Base-by-base conservation (phyloP, 441 rosid species). In the Euphorbia corollata region DNA sequence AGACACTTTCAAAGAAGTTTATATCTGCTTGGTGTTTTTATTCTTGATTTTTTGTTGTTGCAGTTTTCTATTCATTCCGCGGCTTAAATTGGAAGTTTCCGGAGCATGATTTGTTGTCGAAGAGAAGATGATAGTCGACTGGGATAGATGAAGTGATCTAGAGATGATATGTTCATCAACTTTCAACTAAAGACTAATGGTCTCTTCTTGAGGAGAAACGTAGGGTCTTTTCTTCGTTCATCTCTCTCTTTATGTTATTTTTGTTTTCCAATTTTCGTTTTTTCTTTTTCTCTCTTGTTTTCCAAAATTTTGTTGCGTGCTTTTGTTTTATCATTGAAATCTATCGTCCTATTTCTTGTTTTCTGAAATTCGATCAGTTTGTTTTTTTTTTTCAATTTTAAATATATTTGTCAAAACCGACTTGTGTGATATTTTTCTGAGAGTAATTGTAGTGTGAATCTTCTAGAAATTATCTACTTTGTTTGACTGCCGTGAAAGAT, bases 131-230 rank as follows among this genome's bases (percentile, higher is more conserved):
- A 24, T 45, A 57, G 58, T 24, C 67, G 51, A n/a, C 51, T 10
- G 19, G 22, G 1, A 67, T 73, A 69, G 77, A 89, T 89, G 98
- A 91, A 89, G 86, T 82, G 95, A 79, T 83, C 90, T n/a, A 85
- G 95, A 77, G 96, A 90, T 65, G 89, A 86, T 66, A 80, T 79
- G 69, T 83, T 66, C 69, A 74, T 81, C 74, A 75, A 65, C 72
- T 74, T 91, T 77, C 90, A 78, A 79, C 72, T 82, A 78, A 81
- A 77, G 89, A 77, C 91, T 91, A 20, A 75, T 73, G 73, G 76
- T 76, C 70, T 75, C 95, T 62, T 85, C 95, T 60, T 53, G 82
- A 20, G 95, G 87, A 65, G 96, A 93, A 83, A 73, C 83, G 99
- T 91, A 77, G 82, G 80, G 74, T 77, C 62, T 43, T 65, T 71